Evolutionary conservation across 768 basidiomycete genomes (phyloP).

Genomic region (Mycena pura): DNA sequence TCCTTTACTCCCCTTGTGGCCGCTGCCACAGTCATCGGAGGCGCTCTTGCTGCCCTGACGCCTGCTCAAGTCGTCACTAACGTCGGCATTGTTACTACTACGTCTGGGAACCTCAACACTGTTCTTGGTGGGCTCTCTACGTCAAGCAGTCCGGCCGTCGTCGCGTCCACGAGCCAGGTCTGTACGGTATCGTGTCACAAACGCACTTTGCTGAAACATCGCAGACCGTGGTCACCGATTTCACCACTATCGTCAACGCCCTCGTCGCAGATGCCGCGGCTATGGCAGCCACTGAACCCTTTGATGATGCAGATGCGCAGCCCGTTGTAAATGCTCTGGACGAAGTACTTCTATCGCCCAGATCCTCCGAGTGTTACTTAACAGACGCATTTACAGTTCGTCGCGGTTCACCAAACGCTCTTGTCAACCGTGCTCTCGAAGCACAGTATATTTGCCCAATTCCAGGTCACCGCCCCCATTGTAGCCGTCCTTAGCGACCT

Average conservation of each 20-base stretch:
- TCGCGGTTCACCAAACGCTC: background rate
- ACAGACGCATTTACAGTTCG: background rate
- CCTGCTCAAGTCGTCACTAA: background rate
- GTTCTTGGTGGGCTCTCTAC: background rate
- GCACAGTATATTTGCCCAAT: background rate
- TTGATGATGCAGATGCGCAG: background rate
- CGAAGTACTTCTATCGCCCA: background rate
- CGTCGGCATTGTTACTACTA: background rate
- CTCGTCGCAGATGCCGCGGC: background rate
- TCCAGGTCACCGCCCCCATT: background rate
- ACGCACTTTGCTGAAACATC: background rate
- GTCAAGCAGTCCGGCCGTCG: background rate
- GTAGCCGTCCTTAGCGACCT: background rate
- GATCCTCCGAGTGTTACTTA: no score
- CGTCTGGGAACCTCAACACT: background rate
- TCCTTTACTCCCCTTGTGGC: no score
- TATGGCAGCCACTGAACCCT: background rate
- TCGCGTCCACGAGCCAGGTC: background rate
- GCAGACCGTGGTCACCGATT: background rate
- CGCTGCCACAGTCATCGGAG: no score
- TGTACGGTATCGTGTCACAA: background rate
- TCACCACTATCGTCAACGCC: background rate
- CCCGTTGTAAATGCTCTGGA: background rate
- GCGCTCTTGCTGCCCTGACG: background rate
- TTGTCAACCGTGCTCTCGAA: background rate